These are phyloP conservation scores for Sugiyamaella floridensis DNA, from an alignment of 805 yeast species.

Conservation along the genomic window DNA sequence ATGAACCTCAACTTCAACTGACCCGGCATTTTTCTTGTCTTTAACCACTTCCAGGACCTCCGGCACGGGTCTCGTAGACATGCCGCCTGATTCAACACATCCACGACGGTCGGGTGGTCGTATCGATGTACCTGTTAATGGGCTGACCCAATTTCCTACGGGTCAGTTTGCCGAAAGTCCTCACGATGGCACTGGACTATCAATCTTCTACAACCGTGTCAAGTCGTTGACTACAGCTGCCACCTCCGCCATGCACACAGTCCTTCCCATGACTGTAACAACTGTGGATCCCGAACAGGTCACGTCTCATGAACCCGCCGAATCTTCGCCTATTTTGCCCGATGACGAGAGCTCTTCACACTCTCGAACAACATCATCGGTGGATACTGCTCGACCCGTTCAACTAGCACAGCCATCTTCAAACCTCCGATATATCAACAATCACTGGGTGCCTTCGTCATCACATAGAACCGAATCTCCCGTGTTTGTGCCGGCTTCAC, in stretches of 20 bases:
- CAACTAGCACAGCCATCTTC: not conserved
- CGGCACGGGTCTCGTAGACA: too few relatives aligned
- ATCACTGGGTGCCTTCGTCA: not conserved
- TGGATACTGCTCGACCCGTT: not conserved
- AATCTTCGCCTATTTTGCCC: not conserved
- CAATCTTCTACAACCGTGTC: conserved; percentile 20
- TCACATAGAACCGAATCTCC: not conserved
- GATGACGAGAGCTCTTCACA: not conserved
- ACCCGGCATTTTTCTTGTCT: too few relatives aligned
- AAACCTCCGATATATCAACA: not conserved
- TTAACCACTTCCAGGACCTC: too few relatives aligned
- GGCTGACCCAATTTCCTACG: conserved; percentile 20
- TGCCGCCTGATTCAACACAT: too few relatives aligned
- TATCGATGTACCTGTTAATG: not conserved
- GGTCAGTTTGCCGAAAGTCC: conserved; percentile 17
- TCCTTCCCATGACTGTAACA: conserved; percentile 8
- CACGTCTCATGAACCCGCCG: not conserved
- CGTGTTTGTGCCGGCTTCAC: not conserved
- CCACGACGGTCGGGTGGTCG: too few relatives aligned
- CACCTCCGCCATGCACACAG: conserved; percentile 18
- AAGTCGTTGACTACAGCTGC: conserved; percentile 21
- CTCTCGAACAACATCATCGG: not conserved
- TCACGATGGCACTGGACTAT: conserved; percentile 14
- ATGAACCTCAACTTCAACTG: too few relatives aligned
- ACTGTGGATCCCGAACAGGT: not conserved